Percentiles rank a stretch among this genome's conserved stretches.
These are phyloP conservation scores for Phialemoniopsis sp. DNA, from an alignment of 2,329 filamentous ascomycete species.

Conservation along the genomic window DNA sequence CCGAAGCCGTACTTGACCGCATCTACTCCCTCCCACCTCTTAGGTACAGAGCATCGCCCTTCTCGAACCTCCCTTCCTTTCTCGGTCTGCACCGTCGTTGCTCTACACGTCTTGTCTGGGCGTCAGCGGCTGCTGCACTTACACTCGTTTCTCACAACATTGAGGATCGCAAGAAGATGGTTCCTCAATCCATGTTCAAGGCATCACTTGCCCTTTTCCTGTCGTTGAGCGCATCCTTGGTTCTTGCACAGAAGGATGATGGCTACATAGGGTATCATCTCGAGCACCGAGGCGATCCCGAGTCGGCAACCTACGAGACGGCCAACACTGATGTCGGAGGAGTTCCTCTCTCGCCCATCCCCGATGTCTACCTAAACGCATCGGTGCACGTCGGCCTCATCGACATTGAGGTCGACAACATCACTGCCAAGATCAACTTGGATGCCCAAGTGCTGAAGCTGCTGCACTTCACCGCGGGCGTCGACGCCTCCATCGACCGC, in stretches of 20 bases:
- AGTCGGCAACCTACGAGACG: constrained; percentile 49
- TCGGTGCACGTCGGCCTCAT: constrained; percentile 54
- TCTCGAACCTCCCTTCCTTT: too few species aligned
- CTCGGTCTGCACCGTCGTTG: too few species aligned
- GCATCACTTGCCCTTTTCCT: constrained; percentile 11
- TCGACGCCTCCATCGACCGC: constrained; percentile 53
- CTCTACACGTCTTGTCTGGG: too few species aligned
- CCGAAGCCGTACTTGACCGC: too few species aligned
- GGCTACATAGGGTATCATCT: constrained; percentile 56
- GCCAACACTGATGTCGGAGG: constrained; percentile 36
- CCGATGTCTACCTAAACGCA: constrained; percentile 59
- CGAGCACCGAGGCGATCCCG: constrained; percentile 42
- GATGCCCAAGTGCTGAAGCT: constrained; percentile 55
- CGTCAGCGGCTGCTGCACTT: too few species aligned
- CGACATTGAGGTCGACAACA: constrained; percentile 52
- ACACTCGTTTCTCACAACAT: too few species aligned
- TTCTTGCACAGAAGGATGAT: constrained; percentile 23
- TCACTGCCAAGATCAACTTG: constrained; percentile 57
- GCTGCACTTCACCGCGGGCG: constrained; percentile 57
- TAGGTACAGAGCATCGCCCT: too few species aligned
- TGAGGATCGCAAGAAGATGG: too few species aligned
- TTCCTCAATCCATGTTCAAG: too few species aligned
- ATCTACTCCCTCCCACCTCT: too few species aligned
- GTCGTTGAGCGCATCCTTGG: constrained; percentile 14
- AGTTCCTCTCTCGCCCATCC: constrained; percentile 35